Percentiles rank a stretch among this genome's conserved stretches.
These are phyloP conservation scores for Exophiala calicioides DNA, from an alignment of 2,329 filamentous ascomycete species.

Conservation along the genomic window DNA sequence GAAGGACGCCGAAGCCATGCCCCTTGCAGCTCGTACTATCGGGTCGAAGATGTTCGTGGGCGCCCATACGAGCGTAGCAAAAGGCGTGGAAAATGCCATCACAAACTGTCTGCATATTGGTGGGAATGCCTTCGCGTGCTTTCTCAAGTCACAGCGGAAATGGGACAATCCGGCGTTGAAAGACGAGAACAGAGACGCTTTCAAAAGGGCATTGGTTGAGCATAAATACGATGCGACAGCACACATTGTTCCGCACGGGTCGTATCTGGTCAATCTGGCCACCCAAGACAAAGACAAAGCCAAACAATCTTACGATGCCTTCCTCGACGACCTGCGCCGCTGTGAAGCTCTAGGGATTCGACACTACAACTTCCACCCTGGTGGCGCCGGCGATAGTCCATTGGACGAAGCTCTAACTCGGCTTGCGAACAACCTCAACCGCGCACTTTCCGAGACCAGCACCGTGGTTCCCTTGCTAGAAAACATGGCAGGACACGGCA, in stretches of 20 bases:
- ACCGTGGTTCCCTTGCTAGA: constrained; percentile 83
- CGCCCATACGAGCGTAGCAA: constrained; percentile 86
- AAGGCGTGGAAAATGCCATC: constrained; percentile 90
- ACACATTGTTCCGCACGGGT: constrained; percentile 85
- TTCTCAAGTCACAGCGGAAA: constrained; percentile 94
- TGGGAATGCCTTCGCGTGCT: constrained; percentile 90
- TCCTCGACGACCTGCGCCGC: constrained; percentile 82
- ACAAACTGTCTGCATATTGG: constrained; percentile 75
- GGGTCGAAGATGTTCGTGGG: constrained; percentile 82
- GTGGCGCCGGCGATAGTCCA: constrained; percentile 70
- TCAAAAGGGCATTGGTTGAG: constrained; percentile 66
- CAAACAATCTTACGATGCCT: constrained; percentile 79
- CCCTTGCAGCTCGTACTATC: constrained; percentile 68
- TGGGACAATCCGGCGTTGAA: constrained; percentile 82
- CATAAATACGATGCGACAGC: constrained; percentile 70
- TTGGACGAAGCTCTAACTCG: constrained; percentile 71
- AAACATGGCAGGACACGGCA: constrained; percentile 91
- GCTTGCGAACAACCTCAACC: constrained; percentile 80
- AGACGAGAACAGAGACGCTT: constrained; percentile 66
- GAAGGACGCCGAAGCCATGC: constrained; percentile 58
- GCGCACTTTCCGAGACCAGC: constrained; percentile 72
- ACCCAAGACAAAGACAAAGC: constrained; percentile 79
- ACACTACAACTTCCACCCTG: constrained; percentile 98
- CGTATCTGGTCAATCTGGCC: constrained; percentile 94
- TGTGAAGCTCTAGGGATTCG: constrained; percentile 83